These are phyloP conservation scores for Cytidiella melzeri DNA, from an alignment of 768 basidiomycete species.

Conservation along the genomic window DNA sequence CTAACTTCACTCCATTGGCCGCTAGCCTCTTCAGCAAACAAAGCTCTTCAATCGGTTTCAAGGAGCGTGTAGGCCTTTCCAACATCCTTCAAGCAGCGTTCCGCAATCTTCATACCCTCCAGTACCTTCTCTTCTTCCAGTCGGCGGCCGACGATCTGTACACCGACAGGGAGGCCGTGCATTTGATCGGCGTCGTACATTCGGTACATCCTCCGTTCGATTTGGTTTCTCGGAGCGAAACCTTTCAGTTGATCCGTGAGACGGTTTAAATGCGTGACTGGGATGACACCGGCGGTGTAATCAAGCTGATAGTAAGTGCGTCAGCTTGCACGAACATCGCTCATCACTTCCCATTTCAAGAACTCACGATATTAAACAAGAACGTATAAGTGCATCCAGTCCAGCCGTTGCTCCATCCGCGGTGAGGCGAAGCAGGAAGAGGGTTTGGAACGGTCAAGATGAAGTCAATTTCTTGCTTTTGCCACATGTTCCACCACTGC, in stretches of 20 bases:
- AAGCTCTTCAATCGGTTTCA: constrained; percentile 10
- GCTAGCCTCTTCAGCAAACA: neutral
- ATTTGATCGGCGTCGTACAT: constrained; percentile 37
- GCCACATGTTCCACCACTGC: constrained; percentile 22
- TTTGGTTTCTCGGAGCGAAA: constrained; percentile 28
- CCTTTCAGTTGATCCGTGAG: constrained; percentile 26
- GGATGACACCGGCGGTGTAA: constrained; percentile 40
- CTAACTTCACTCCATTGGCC: too few relatives aligned
- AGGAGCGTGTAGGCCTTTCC: constrained; percentile 19
- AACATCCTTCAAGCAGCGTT: constrained; percentile 15
- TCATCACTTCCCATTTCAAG: too few relatives aligned
- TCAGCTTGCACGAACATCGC: too few relatives aligned
- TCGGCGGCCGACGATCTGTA: constrained; percentile 39
- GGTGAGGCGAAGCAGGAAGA: constrained; percentile 33
- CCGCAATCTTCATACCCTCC: constrained; percentile 39
- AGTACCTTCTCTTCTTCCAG: constrained; percentile 45
- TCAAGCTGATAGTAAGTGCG: too few relatives aligned
- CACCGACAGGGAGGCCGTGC: constrained; percentile 40
- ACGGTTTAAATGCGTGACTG: constrained; percentile 37
- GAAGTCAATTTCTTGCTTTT: constrained; percentile 29
- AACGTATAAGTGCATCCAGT: constrained; percentile 29
- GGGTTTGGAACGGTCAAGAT: constrained; percentile 35
- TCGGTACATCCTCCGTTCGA: constrained; percentile 34
- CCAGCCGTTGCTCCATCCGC: constrained; percentile 28
- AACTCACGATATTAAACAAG: constrained; percentile 40